Evolutionary conservation across 1,284 basidiomycete species (phyloP).

Genomic region (Cryptococcus sp.): DNA sequence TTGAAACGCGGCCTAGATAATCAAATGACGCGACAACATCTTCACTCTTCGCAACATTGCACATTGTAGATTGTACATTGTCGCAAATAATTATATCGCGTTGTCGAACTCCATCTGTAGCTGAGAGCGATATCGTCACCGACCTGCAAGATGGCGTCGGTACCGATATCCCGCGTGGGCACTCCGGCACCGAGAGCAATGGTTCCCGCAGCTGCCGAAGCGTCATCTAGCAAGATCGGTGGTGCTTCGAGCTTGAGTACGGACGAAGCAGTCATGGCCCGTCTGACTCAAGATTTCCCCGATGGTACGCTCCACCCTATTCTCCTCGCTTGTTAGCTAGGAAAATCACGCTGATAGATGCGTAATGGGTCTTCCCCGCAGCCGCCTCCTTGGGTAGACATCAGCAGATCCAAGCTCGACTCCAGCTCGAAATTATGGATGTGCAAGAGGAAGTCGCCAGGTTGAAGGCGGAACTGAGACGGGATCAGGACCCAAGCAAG

Average conservation of each 20-base stretch:
- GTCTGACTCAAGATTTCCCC: slow-evolving; percentile 30
- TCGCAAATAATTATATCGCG: too few relatives aligned
- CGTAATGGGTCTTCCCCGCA: slow-evolving; percentile 12
- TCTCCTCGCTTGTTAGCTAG: not conserved
- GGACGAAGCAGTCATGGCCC: slow-evolving; percentile 26
- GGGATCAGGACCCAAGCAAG: slow-evolving; percentile 75
- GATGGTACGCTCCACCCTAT: slow-evolving; percentile 21
- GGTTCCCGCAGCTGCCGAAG: slow-evolving; percentile 3
- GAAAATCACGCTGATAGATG: not conserved
- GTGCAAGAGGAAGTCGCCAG: slow-evolving; percentile 64
- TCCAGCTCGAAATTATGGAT: slow-evolving; percentile 48
- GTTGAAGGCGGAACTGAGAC: slow-evolving; percentile 67
- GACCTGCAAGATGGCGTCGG: not conserved
- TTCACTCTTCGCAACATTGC: too few relatives aligned
- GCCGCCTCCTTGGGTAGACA: slow-evolving; percentile 39
- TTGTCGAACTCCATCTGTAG: too few relatives aligned
- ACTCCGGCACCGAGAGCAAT: slow-evolving; percentile 4
- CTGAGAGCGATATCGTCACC: too few relatives aligned
- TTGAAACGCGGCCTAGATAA: too few relatives aligned
- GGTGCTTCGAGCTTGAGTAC: slow-evolving; percentile 7
- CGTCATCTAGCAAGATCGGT: not conserved
- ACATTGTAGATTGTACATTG: too few relatives aligned
- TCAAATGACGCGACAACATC: too few relatives aligned
- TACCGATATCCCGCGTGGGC: not conserved
- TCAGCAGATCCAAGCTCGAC: slow-evolving; percentile 43